Evolutionary conservation across 192 early-diverging fungal genomes (phyloP).

Genomic region (Linnemannia schmuckeri): DNA sequence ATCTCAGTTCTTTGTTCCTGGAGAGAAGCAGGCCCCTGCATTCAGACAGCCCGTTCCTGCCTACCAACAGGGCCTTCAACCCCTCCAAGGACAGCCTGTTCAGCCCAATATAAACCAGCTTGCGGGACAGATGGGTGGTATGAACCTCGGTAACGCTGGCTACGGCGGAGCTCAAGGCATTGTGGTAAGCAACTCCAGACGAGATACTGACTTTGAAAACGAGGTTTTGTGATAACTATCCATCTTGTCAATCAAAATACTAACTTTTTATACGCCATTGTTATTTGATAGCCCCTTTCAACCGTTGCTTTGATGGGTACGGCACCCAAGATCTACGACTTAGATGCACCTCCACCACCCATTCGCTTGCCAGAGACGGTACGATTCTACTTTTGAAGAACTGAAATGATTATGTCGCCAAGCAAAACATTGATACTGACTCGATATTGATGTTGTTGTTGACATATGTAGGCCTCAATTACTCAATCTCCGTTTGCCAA

Average conservation of each 20-base stretch:
- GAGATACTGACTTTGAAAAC: neutral
- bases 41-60: conserved; percentile 30
- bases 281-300: conserved; percentile 21
- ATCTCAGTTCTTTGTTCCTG: conserved; percentile 52
- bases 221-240: neutral
- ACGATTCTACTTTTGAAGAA: neutral
- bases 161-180: conserved; percentile 24
- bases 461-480: conserved; percentile 54
- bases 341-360: conserved; percentile 59
- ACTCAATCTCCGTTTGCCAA: conserved; percentile 71
- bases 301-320: conserved; percentile 66
- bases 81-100: conserved; percentile 17
- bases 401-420: too few relatives aligned
- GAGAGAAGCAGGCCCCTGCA: conserved; percentile 37
- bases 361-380: conserved; percentile 66
- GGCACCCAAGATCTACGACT: conserved; percentile 61
- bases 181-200: neutral
- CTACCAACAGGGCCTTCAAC: conserved; percentile 37
- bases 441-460: neutral
- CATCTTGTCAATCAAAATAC: neutral
- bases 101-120: conserved; percentile 32
- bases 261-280: neutral
- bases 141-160: conserved; percentile 31
- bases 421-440: neutral
- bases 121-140: conserved; percentile 30